Conservation (phyloP, 805 yeast genomes). For the Ogataea corticis region DNA sequence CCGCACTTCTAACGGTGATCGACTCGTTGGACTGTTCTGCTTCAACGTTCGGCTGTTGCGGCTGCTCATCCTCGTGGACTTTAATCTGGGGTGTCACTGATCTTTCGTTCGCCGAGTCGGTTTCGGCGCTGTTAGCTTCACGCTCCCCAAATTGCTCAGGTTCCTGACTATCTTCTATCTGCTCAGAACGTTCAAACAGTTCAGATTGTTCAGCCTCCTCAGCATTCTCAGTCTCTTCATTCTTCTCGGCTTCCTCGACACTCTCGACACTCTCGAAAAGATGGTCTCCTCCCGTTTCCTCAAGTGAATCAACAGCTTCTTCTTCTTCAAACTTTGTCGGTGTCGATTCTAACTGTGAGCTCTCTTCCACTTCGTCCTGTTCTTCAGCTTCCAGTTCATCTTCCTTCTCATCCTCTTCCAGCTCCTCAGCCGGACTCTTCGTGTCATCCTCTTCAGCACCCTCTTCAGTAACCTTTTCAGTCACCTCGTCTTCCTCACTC, state of each 20-base stretch:
- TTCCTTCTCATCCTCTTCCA: background rate
- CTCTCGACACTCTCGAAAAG: no score
- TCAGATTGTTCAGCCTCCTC: no score
- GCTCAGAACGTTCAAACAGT: no score
- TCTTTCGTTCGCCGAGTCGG: background rate
- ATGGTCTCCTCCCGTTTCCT: no score
- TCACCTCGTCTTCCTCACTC: background rate
- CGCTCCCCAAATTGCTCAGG: background rate
- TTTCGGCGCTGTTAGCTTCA: background rate
- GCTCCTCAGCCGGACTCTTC: no score
- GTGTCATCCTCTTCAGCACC: constrained; percentile 4
- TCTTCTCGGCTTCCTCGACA: no score
- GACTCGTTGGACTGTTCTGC: background rate
- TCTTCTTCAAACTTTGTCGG: no score
- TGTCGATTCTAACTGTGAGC: no score
- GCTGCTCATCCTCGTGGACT: background rate
- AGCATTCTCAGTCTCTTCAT: no score
- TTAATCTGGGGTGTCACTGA: background rate
- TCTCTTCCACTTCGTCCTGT: background rate
- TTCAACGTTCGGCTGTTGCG: background rate
- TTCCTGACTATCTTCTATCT: background rate
- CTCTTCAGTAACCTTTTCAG: background rate
- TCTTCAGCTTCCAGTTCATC: background rate
- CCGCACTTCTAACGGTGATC: constrained; percentile 1
- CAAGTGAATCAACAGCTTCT: no score